Evolutionary conservation across 148 eudicot genomes (phyloP), one percentile per base, ranked within the genome.

Genomic region (Nepenthes gracilis): DNA sequence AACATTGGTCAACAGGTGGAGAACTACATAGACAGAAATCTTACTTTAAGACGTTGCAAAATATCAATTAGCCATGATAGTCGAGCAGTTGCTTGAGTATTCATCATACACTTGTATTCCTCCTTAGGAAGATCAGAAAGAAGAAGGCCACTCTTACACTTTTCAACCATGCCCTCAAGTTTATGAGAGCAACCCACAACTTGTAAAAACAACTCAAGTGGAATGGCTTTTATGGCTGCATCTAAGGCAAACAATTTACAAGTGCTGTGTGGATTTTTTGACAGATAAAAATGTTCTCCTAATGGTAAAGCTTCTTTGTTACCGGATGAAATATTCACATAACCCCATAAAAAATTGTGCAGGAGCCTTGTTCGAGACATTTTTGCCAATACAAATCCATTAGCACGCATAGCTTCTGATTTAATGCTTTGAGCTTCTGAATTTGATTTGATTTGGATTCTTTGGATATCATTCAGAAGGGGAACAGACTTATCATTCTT

Each of bases 381-480:
- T 81, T 85, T 93, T 64, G 92, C 89, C 72, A 82, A 67, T 50
- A 93, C 87, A 83, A 74, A 88, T 13, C 99, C 99, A 77, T 90
- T 90, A 9, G 84, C 71, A 59, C 95, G 90, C 95, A 80, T 84
- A 60, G 72, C 72, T 78, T 84, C 99, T 36, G 79, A 73, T 65
- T 59, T 75, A 62, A 72, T 79, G 56, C 70, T 68, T 65, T 78
- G 85, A 67, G 32, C 58, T 58, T 82, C 84, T 64, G 70, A 54
- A 51, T 67, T 81, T 50, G 73, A 58, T 70, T 49, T 75, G 35
- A 47, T 62, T 33, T 64, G 76, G 64, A 84, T 76, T 64, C 96
- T 93, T 68, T 82, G 77, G 40, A 93, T 80, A 58, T 77, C 82
- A 70, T 76, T 76, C 65, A 93, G 64, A 59, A 66, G 68, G 51